Percentiles rank a stretch among this genome's conserved stretches.
phyloP scores from a whole-genome alignment of 2,329 filamentous ascomycete genomes.

The Thermochaetoides dissita region DNA sequence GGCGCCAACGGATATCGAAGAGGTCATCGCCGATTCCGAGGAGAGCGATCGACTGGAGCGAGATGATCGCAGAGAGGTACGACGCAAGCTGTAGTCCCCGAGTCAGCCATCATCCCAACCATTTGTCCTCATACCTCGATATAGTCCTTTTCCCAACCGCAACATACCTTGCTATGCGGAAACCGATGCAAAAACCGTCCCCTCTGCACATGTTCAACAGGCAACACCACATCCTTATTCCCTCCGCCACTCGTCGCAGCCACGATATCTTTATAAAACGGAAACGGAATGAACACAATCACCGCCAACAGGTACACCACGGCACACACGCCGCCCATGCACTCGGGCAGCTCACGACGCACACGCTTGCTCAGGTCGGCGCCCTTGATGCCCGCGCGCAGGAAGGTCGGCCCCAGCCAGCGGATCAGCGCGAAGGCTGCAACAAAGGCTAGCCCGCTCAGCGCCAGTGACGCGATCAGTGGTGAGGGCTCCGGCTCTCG shows the following conservation, averaged over 20 bases:
- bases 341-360: constrained; percentile 73
- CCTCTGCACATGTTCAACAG: constrained; percentile 58
- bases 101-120: background rate
- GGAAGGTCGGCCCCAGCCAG: constrained; percentile 85
- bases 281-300: constrained; percentile 88
- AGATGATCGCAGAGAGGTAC: constrained; percentile 86
- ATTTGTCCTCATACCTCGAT: background rate
- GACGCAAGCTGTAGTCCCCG: constrained; percentile 59
- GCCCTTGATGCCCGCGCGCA: constrained; percentile 77
- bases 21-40: constrained; percentile 91
- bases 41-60: constrained; percentile 77
- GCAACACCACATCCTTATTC: constrained; percentile 72
- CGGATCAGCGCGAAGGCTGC: constrained; percentile 73
- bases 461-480: constrained; percentile 72
- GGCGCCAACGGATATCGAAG: constrained; percentile 95
- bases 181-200: constrained; percentile 83
- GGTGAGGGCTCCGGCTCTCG: constrained; percentile 71
- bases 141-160: background rate
- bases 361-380: constrained; percentile 65
- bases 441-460: constrained; percentile 73
- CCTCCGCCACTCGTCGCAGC: constrained; percentile 86
- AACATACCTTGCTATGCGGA: constrained; percentile 72
- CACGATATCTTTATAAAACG: constrained; percentile 97
- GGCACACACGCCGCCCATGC: constrained; percentile 88
- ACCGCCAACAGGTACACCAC: constrained; percentile 81